A percentile compares a stretch with the other conserved stretches of the same genome.
Evolutionary conservation across 2,329 filamentous ascomycete species (phyloP).

Genomic region (Atkinsonella texensis): DNA sequence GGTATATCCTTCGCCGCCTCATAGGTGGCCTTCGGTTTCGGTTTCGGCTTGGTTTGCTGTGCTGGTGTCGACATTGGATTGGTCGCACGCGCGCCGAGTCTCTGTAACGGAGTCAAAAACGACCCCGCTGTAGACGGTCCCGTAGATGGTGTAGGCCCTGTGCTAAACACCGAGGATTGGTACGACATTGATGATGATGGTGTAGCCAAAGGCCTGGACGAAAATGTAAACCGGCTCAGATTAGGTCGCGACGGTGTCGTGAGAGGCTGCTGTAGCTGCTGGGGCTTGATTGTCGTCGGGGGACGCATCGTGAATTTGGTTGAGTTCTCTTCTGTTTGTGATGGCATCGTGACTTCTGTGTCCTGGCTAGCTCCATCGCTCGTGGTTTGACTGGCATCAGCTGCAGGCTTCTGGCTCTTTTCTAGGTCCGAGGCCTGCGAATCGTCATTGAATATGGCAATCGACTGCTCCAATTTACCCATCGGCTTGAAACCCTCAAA

Average conservation of each 20-base stretch:
- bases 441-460: slow-evolving; percentile 35
- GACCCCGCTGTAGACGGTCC: slow-evolving; percentile 30
- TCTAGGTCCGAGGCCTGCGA: slow-evolving; percentile 13
- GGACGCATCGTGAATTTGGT: slow-evolving; percentile 15
- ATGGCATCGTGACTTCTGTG: background rate
- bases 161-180: slow-evolving; percentile 25
- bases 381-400: slow-evolving; percentile 4
- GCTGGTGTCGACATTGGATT: slow-evolving; percentile 15
- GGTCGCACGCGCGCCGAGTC: slow-evolving; percentile 35
- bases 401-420: slow-evolving; percentile 3
- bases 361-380: slow-evolving; percentile 1
- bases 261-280: slow-evolving; percentile 10
- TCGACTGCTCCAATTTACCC: slow-evolving; percentile 22
- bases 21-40: slow-evolving; percentile 12
- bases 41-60: slow-evolving; percentile 17
- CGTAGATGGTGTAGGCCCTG: slow-evolving; percentile 27
- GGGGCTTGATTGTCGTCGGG: slow-evolving; percentile 12
- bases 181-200: slow-evolving; percentile 23
- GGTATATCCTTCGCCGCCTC: slow-evolving; percentile 24
- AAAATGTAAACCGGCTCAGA: slow-evolving; percentile 24
- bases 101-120: slow-evolving; percentile 40
- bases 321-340: background rate
- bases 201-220: slow-evolving; percentile 17
- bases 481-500: slow-evolving; percentile 33
- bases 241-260: slow-evolving; percentile 19